These are phyloP conservation scores for sweet orange (Citrus sinensis) DNA, from an alignment of 345 rosid genomes.

Conservation along the genomic window DNA sequence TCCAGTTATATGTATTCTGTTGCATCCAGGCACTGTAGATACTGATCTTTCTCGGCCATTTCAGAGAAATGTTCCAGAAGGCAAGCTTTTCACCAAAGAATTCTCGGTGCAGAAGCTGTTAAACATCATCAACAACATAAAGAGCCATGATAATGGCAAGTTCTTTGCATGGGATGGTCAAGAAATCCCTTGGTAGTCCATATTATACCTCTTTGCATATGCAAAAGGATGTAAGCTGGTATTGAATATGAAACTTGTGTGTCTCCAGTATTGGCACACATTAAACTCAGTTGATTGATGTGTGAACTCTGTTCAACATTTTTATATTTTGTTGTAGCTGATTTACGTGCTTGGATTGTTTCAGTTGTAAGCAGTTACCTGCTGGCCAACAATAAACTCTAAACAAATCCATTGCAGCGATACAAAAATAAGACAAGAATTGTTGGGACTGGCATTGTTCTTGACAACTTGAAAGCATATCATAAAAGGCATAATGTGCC, in stretches of 20 bases:
- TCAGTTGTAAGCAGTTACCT: neutral
- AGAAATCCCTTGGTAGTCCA: constrained; percentile 69
- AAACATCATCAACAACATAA: constrained; percentile 60
- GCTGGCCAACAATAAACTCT: neutral
- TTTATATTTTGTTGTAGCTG: neutral
- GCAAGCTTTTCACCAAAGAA: constrained; percentile 80
- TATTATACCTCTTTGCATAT: neutral
- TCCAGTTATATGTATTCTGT: constrained; percentile 66
- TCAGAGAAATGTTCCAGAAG: constrained; percentile 74
- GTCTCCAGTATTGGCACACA: neutral
- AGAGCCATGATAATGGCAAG: constrained; percentile 67
- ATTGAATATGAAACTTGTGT: neutral
- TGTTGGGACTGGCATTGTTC: no score
- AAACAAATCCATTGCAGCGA: neutral
- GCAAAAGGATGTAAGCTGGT: neutral
- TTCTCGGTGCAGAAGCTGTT: constrained; percentile 74
- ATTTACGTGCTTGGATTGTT: neutral
- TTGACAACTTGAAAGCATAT: no score
- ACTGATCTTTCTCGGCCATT: constrained; percentile 88
- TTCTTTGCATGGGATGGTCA: constrained; percentile 98
- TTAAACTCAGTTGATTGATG: neutral
- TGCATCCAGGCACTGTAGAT: constrained; percentile 97
- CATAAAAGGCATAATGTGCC: no score
- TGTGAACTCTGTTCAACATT: neutral
- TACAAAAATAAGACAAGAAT: neutral